phyloP scores from a whole-genome alignment of 768 basidiomycete genomes.

The Rhizopogon salebrosus region DNA sequence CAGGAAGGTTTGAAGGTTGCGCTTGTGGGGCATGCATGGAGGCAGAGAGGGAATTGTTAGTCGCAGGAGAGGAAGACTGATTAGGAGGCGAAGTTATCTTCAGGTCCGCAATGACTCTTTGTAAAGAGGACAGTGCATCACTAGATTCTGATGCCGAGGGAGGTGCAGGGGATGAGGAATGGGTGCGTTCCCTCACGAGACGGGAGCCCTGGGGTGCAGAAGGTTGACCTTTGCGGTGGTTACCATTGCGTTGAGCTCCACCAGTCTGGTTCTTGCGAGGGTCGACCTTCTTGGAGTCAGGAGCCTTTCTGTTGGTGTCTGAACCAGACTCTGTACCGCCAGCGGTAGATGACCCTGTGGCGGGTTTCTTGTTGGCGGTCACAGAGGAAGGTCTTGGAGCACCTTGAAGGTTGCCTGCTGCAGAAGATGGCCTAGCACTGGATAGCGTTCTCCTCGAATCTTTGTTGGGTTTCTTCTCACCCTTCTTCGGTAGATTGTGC shows the following conservation, averaged over 20 bases:
- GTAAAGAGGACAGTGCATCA: slow-evolving; percentile 81
- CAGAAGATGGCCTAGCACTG: slow-evolving; percentile 35
- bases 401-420: slow-evolving; percentile 37
- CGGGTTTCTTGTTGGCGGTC: slow-evolving; percentile 57
- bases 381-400: slow-evolving; percentile 59
- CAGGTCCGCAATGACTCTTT: slow-evolving; percentile 90
- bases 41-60: slow-evolving; percentile 33
- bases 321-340: slow-evolving; percentile 61
- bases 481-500: slow-evolving; percentile 59
- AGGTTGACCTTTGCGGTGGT: slow-evolving; percentile 52
- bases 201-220: slow-evolving; percentile 57
- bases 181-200: slow-evolving; percentile 43
- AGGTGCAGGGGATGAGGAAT: slow-evolving; percentile 43
- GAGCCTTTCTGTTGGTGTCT: slow-evolving; percentile 61
- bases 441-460: slow-evolving; percentile 56
- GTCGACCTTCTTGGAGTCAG: slow-evolving; percentile 50
- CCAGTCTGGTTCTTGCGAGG: slow-evolving; percentile 51
- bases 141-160: slow-evolving; percentile 57
- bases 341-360: slow-evolving; percentile 25
- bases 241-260: slow-evolving; percentile 38
- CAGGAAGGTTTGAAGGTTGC: slow-evolving; percentile 46
- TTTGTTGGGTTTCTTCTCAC: slow-evolving; percentile 59
- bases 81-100: slow-evolving; percentile 76
- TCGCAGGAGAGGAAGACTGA: slow-evolving; percentile 31
- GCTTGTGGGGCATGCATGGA: slow-evolving; percentile 46